phyloP scores from a whole-genome alignment of 1,284 basidiomycete genomes.

The Rhodotorula sp. region DNA sequence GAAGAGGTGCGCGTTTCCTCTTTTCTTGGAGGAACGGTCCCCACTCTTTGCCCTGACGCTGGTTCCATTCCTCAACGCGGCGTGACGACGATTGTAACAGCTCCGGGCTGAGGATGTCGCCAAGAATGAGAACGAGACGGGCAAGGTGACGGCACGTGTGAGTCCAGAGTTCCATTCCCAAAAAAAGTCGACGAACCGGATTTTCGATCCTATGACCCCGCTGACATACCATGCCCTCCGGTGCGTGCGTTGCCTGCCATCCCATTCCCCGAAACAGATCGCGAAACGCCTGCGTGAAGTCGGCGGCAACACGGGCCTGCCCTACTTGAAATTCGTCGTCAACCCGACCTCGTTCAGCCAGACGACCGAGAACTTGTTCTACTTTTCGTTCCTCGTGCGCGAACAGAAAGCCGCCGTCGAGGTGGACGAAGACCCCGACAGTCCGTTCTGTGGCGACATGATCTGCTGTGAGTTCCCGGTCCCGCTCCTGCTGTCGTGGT shows the following conservation, averaged over 20 bases:
- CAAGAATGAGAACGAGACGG: conserved; percentile 40
- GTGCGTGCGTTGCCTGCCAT: too few species aligned
- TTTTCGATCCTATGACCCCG: too few species aligned
- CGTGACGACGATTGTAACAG: conserved; percentile 15
- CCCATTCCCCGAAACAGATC: conserved; percentile 8
- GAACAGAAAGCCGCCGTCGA: conserved; percentile 58
- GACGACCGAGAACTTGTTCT: conserved; percentile 90
- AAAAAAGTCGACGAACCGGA: too few species aligned
- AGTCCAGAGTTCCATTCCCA: not conserved
- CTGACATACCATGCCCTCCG: too few species aligned
- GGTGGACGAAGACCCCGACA: conserved; percentile 46
- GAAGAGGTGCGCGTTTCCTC: conserved; percentile 26
- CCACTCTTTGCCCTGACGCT: too few species aligned
- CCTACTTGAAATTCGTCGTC: conserved; percentile 74
- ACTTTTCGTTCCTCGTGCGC: conserved; percentile 83
- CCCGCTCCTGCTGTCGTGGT: too few species aligned
- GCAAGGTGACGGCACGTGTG: conserved; percentile 39
- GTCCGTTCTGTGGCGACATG: conserved; percentile 63
- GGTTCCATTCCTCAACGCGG: too few species aligned
- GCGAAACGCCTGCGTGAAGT: conserved; percentile 13
- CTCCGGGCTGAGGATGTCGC: conserved; percentile 36
- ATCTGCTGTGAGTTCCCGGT: conserved; percentile 72
- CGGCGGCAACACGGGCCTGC: conserved; percentile 56
- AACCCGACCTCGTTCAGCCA: conserved; percentile 81
- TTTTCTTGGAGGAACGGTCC: too few species aligned